Evolutionary conservation across 768 basidiomycete genomes (phyloP).

Genomic region (Mycena rosella): DNA sequence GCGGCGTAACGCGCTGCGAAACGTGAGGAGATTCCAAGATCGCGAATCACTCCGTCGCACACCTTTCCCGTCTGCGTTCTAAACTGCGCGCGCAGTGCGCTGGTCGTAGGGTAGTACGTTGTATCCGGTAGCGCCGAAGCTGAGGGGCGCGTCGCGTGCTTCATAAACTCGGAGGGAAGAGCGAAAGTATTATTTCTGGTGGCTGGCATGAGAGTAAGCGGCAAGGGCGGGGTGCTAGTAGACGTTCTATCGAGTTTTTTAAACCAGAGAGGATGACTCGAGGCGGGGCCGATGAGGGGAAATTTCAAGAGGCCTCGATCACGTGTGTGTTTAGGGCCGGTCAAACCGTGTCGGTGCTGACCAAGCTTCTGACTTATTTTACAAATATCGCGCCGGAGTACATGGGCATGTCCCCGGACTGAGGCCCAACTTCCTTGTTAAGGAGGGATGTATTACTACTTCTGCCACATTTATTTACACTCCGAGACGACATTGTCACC

Average conservation of each 20-base stretch:
- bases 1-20: conserved; percentile 59
- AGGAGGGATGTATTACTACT: too few relatives aligned
- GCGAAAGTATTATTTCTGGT: conserved; percentile 19
- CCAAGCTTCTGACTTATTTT: not conserved
- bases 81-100: conserved; percentile 45
- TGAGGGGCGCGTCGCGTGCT: not conserved
- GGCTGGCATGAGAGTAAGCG: conserved; percentile 31
- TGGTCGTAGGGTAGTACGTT: conserved; percentile 44
- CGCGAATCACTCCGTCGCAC: conserved; percentile 1
- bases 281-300: not conserved
- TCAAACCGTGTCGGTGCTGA: conserved; percentile 12
- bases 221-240: not conserved
- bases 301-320: not conserved
- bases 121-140: too few relatives aligned
- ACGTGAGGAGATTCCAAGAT: not conserved
- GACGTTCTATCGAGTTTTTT: not conserved
- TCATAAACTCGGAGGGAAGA: conserved; percentile 6
- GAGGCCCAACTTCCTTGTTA: not conserved
- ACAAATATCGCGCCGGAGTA: too few relatives aligned
- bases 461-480: too few relatives aligned
- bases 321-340: conserved; percentile 20
- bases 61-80: conserved; percentile 54
- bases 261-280: conserved; percentile 13
- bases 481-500: too few relatives aligned
- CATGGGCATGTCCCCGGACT: too few relatives aligned